Evolutionary conservation across 352 stramenopile genomes (phyloP).

Genomic region (Phytophthora pisi): DNA sequence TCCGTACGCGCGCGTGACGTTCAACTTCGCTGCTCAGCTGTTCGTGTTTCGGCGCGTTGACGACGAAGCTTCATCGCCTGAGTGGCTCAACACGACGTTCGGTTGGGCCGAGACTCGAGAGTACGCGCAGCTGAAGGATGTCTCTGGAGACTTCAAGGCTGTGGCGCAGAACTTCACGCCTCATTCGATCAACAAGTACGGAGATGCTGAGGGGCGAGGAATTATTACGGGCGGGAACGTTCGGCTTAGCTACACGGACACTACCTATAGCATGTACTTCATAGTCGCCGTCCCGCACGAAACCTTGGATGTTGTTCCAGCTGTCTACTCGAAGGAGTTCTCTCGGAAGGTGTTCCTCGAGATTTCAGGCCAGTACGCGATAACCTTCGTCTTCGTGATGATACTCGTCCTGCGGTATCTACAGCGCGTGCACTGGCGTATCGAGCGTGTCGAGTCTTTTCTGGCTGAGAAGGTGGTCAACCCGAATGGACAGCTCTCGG

Average conservation of each 20-base stretch:
- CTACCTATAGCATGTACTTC: conserved; percentile 85
- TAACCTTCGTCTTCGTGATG: conserved; percentile 55
- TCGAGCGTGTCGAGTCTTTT: conserved; percentile 82
- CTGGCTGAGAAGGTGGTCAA: conserved; percentile 64
- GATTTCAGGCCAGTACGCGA: conserved; percentile 58
- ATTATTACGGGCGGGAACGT: conserved; percentile 73
- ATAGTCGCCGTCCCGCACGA: conserved; percentile 72
- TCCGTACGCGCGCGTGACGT: conserved; percentile 67
- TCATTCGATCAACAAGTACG: conserved; percentile 76
- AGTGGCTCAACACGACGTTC: conserved; percentile 70
- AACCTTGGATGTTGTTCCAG: conserved; percentile 56
- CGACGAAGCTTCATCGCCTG: conserved; percentile 56
- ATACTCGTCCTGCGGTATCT: conserved; percentile 64
- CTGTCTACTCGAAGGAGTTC: conserved; percentile 83
- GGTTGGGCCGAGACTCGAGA: conserved; percentile 68
- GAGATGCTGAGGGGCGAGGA: conserved; percentile 58
- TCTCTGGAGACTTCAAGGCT: conserved; percentile 66
- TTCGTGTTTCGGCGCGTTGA: conserved; percentile 76
- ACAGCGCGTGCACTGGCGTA: conserved; percentile 77
- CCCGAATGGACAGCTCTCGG: conserved; percentile 21
- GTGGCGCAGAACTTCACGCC: conserved; percentile 67
- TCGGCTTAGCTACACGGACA: conserved; percentile 56
- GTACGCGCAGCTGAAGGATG: conserved; percentile 67
- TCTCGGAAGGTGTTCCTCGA: conserved; percentile 58
- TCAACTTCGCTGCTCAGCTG: conserved; percentile 78